A percentile compares a stretch with the other conserved stretches of the same genome.
Evolutionary conservation across 2,329 filamentous ascomycete genomes (phyloP).

Genomic region (Stromatinia cepivora): DNA sequence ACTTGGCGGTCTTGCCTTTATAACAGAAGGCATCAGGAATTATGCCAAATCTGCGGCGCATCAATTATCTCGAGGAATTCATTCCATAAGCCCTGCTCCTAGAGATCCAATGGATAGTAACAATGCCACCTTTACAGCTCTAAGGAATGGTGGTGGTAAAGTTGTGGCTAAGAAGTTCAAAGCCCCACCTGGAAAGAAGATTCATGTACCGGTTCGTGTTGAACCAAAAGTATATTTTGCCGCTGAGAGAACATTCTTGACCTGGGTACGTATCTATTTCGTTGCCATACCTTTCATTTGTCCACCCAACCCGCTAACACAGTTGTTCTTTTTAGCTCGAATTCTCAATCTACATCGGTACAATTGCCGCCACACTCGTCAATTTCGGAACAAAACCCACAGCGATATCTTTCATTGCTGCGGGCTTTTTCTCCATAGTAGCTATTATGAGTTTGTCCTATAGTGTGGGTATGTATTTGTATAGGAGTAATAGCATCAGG

Average conservation of each 20-base stretch:
- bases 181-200: slow-evolving; percentile 81
- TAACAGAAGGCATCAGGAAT: slow-evolving; percentile 56
- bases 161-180: slow-evolving; percentile 63
- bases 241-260: slow-evolving; percentile 91
- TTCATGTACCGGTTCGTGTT: slow-evolving; percentile 92
- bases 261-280: slow-evolving; percentile 66
- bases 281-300: slow-evolving; percentile 20
- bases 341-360: slow-evolving; percentile 91
- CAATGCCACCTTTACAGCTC: slow-evolving; percentile 57
- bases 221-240: slow-evolving; percentile 98
- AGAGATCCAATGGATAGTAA: slow-evolving; percentile 25
- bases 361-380: slow-evolving; percentile 79
- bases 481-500: slow-evolving; percentile 83
- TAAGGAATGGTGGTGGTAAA: slow-evolving; percentile 55
- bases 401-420: slow-evolving; percentile 62
- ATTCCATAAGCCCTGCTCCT: slow-evolving; percentile 28
- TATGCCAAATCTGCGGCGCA: slow-evolving; percentile 32
- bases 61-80: slow-evolving; percentile 26
- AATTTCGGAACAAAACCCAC: slow-evolving; percentile 70
- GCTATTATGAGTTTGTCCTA: slow-evolving; percentile 80
- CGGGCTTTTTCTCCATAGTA: slow-evolving; percentile 78
- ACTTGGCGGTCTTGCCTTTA: slow-evolving; percentile 76
- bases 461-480: slow-evolving; percentile 79
- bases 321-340: slow-evolving; percentile 63
- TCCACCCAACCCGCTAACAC: neutral